Conservation (phyloP, 176 grass and related monocot genomes). For the Elaeis guineensis region DNA sequence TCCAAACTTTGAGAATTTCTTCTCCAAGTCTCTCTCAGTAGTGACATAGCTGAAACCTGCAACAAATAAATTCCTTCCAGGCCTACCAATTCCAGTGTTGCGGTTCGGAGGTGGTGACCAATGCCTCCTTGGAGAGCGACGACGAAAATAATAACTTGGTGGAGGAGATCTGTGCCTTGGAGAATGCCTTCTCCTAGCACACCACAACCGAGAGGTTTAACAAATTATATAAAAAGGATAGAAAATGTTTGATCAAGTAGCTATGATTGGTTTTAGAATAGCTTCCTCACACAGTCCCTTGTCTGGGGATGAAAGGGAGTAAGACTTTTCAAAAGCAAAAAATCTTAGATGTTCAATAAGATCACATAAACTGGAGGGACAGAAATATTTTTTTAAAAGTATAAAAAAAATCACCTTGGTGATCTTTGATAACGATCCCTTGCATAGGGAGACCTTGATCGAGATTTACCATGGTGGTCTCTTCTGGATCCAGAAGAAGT, state of each 20-base stretch:
- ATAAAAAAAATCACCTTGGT: slow-evolving; percentile 37
- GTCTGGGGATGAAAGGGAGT: too few species aligned
- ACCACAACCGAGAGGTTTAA: slow-evolving; percentile 14
- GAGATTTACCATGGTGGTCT: slow-evolving; percentile 41
- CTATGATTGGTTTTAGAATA: too few species aligned
- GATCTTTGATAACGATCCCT: slow-evolving; percentile 49
- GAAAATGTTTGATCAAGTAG: not conserved
- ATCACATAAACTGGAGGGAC: too few species aligned
- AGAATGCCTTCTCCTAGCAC: slow-evolving; percentile 39
- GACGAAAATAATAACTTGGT: slow-evolving; percentile 30
- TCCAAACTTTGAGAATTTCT: slow-evolving; percentile 72
- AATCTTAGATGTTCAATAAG: too few species aligned
- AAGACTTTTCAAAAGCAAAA: too few species aligned
- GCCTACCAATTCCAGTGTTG: slow-evolving; percentile 76
- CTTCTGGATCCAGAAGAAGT: slow-evolving; percentile 49
- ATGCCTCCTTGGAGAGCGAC: slow-evolving; percentile 50
- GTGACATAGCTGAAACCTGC: slow-evolving; percentile 90
- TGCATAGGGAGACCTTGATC: slow-evolving; percentile 54
- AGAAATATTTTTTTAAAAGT: too few species aligned
- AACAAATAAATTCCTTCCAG: slow-evolving; percentile 77
- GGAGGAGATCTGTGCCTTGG: slow-evolving; percentile 53
- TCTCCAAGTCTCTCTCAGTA: slow-evolving; percentile 83
- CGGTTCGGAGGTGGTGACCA: slow-evolving; percentile 78
- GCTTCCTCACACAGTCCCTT: too few species aligned
- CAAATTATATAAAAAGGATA: slow-evolving; percentile 13